Base-by-base conservation (phyloP, 2,329 filamentous ascomycete species). In the Trichoderma sp. region DNA sequence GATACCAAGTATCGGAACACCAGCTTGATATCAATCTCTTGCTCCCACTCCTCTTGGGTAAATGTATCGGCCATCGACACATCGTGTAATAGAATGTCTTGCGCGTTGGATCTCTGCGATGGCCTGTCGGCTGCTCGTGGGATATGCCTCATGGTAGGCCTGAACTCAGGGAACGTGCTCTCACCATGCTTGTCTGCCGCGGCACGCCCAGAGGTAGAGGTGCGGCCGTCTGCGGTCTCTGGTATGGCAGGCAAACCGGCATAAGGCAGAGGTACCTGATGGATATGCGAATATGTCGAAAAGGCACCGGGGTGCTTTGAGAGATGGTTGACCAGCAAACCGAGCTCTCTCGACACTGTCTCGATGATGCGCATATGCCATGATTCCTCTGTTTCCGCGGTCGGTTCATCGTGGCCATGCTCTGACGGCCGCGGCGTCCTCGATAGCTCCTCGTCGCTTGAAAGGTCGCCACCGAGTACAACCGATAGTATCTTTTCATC, bases 41-140 rank as follows among this genome's bases (percentile, higher is more conserved):
- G 92, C 84, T 98, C 95, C 97, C 97, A 99, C 81, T 98, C 97
- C 45, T 97, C 94, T 79, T 94, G 88, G 1, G 89, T 90, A 77
- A 91, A 91, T 0, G 83, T 75, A 60, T 81, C 81, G 63, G 78
- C 77, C 78, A 81, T 79, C 5, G 77, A 74, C 18, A 77, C 72
- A 41, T 83, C 81, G 29, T 81, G 80, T 38, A 59, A 62, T n/a
- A 78, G 77, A 14, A 81, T 79, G 21, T 75, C 72, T 6, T 77
- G 45, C 11, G 78, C 75, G 38, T 80, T 80, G 3, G 77, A 75
- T 60, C 77, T 80, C n/a, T 79, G 78, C 41, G 83, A 81, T 29
- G 83, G 82, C 24, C 85, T 83, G 68, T 83, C 79, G 41, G 85
- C 84, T 9, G 85, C 83, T 50, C 81, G 84, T 3, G 83, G 76